Evolutionary conservation across 1,284 basidiomycete species (phyloP).

Genomic region (Earliella scabrosa): DNA sequence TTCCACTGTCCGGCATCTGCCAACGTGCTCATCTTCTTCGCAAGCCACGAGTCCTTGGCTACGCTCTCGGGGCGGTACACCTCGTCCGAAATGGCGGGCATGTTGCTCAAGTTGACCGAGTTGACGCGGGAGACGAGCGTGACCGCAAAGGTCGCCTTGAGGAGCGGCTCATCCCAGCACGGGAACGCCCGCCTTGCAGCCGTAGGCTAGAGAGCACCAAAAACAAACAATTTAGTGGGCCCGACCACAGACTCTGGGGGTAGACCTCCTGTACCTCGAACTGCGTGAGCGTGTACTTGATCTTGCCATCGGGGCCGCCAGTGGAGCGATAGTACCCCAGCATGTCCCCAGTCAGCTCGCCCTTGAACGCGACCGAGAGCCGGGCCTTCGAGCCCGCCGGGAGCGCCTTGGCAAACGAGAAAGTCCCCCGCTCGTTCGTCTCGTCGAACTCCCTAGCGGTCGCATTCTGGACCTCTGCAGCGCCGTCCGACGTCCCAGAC

Average conservation of each 20-base stretch:
- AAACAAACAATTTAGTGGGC: neutral
- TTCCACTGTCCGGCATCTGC: constrained; percentile 66
- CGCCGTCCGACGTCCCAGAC: constrained; percentile 58
- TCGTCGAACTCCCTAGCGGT: constrained; percentile 58
- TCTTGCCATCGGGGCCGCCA: constrained; percentile 59
- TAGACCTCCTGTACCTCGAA: constrained; percentile 60
- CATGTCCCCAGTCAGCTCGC: constrained; percentile 70
- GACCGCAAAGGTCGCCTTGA: constrained; percentile 88
- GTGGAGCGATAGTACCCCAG: constrained; percentile 73
- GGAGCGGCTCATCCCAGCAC: constrained; percentile 92
- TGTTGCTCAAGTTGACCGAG: constrained; percentile 86
- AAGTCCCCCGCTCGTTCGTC: constrained; percentile 65
- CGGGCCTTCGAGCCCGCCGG: constrained; percentile 68
- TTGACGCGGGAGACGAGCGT: constrained; percentile 84
- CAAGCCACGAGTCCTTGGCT: constrained; percentile 28
- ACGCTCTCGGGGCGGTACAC: constrained; percentile 34
- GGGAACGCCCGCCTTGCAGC: constrained; percentile 85
- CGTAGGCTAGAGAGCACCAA: constrained; percentile 84
- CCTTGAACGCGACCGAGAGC: constrained; percentile 66
- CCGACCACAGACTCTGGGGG: neutral
- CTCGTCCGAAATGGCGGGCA: constrained; percentile 71
- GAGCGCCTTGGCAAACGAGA: constrained; percentile 59
- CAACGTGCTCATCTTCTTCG: constrained; percentile 27
- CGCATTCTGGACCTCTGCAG: constrained; percentile 57
- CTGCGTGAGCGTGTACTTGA: constrained; percentile 77